Conservation (phyloP, 805 yeast genomes). For the Saccharomyces jurei region DNA sequence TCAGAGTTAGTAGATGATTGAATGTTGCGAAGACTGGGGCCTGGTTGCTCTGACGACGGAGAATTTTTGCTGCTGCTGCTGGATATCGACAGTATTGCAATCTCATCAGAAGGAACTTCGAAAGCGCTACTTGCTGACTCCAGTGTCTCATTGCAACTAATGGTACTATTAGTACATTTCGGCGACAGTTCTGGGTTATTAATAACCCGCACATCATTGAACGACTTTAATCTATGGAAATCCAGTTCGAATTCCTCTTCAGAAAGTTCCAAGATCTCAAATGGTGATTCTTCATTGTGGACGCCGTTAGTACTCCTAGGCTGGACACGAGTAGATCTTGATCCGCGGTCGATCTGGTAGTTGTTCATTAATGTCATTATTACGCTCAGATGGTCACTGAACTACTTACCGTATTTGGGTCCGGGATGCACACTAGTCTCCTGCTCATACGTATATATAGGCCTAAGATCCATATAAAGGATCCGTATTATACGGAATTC, state of each 20-base stretch:
- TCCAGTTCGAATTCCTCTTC: background rate
- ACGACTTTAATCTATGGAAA: slow-evolving; percentile 2
- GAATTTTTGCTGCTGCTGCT: slow-evolving; percentile 6
- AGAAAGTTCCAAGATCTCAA: background rate
- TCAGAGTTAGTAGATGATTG: slow-evolving; percentile 12
- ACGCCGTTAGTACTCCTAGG: background rate
- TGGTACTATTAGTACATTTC: slow-evolving; percentile 2
- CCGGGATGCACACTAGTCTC: background rate
- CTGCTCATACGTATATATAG: background rate
- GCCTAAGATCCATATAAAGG: background rate
- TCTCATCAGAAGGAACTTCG: slow-evolving; percentile 15
- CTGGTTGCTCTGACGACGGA: background rate
- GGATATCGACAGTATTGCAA: slow-evolving; percentile 16
- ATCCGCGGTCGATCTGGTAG: background rate
- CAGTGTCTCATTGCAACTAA: background rate
- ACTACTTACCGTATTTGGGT: background rate
- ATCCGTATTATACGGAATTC: background rate
- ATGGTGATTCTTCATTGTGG: background rate
- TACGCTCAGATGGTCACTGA: background rate
- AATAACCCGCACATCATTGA: slow-evolving; percentile 11
- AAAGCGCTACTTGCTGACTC: background rate
- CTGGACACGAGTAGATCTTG: background rate
- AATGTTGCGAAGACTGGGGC: background rate
- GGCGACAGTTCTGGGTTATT: slow-evolving; percentile 11
- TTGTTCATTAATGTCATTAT: background rate